A percentile compares a stretch with the other conserved stretches of the same genome.
These are phyloP conservation scores for Spraguea lophii DNA, from an alignment of 371 early-diverging fungal species.

Conservation along the genomic window DNA sequence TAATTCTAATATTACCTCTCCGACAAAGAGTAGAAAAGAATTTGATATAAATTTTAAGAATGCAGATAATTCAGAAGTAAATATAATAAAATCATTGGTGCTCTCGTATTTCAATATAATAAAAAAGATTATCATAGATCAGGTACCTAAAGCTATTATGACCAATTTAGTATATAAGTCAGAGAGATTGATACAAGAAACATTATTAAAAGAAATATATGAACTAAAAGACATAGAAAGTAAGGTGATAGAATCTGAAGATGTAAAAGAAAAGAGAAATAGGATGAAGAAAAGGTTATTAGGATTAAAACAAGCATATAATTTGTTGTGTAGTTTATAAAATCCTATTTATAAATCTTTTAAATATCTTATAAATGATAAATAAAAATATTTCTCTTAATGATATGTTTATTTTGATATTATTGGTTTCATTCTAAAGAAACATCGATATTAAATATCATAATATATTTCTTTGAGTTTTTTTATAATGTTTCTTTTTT, in stretches of 20 bases:
- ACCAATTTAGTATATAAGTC: slow-evolving; percentile 67
- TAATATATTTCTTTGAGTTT: no score
- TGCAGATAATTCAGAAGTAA: slow-evolving; percentile 53
- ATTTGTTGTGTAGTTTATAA: slow-evolving; percentile 6
- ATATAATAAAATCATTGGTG: slow-evolving; percentile 82
- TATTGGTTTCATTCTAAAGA: no score
- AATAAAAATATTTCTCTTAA: no score
- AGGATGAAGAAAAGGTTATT: neutral
- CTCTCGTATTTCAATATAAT: slow-evolving; percentile 82
- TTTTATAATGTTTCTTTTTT: no score
- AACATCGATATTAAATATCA: no score
- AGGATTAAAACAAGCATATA: slow-evolving; percentile 6
- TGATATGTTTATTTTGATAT: no score
- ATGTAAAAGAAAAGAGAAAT: slow-evolving; percentile 58
- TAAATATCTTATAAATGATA: no score
- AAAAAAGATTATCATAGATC: slow-evolving; percentile 79
- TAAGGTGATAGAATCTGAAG: slow-evolving; percentile 72
- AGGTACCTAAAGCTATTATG: slow-evolving; percentile 95
- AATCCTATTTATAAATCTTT: no score
- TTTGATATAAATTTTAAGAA: slow-evolving; percentile 10
- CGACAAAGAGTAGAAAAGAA: slow-evolving; percentile 2
- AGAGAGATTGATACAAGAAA: slow-evolving; percentile 74
- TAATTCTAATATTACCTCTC: neutral
- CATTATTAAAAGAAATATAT: slow-evolving; percentile 76
- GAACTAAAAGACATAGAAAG: slow-evolving; percentile 67